These are phyloP conservation scores for Fusarium liriodendri DNA, from an alignment of 2,329 filamentous ascomycete species.

Conservation along the genomic window DNA sequence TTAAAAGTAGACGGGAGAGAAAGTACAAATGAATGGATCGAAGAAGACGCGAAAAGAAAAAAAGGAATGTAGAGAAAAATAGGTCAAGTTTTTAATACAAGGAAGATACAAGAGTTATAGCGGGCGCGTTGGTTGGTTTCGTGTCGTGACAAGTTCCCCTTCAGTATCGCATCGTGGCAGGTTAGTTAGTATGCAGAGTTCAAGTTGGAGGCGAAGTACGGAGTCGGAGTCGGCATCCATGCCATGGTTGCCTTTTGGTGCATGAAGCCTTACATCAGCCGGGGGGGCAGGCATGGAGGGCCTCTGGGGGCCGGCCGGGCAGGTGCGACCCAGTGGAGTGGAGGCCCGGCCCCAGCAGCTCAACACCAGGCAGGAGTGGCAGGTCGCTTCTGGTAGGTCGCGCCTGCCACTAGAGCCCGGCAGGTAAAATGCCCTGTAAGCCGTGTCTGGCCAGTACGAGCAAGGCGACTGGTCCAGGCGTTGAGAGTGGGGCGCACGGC, in stretches of 20 bases:
- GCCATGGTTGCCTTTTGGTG: constrained; percentile 28
- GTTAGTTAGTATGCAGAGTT: constrained; percentile 30
- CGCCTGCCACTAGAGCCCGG: constrained; percentile 20
- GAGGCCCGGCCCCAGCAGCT: neutral
- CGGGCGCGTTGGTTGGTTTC: constrained; percentile 4
- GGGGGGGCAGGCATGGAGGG: neutral
- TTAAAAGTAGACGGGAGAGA: constrained; percentile 21
- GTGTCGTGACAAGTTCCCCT: constrained; percentile 19
- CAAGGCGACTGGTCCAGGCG: constrained; percentile 18
- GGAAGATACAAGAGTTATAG: constrained; percentile 12
- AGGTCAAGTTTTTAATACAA: constrained; percentile 3
- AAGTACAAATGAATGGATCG: constrained; percentile 31
- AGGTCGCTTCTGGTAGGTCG: constrained; percentile 15
- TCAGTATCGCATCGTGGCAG: constrained; percentile 42
- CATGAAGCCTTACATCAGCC: constrained; percentile 39
- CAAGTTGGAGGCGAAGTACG: constrained; percentile 34
- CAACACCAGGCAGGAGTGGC: neutral
- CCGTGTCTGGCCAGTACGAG: constrained; percentile 13
- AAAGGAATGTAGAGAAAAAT: constrained; percentile 18
- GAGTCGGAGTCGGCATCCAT: neutral
- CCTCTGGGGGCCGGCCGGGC: neutral
- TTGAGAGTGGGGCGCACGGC: constrained; percentile 15
- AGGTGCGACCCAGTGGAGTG: neutral
- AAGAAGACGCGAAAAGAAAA: constrained; percentile 1
- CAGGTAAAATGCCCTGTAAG: constrained; percentile 16